Conservation (phyloP, 352 stramenopile species). For the Blastocystis sp. region DNA sequence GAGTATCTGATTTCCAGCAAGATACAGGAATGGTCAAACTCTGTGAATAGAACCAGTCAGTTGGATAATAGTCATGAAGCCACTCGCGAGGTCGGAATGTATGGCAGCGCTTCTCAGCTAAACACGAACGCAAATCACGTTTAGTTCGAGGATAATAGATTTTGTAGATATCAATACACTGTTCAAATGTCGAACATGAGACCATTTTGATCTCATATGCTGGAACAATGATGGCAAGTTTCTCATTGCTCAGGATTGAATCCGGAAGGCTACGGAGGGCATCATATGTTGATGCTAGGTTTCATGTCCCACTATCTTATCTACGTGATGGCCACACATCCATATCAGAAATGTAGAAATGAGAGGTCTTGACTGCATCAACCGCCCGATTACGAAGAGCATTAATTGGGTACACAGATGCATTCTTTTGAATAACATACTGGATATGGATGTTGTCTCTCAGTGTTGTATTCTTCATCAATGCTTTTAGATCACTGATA, state of each 20-base stretch:
- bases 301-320: background rate
- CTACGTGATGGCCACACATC: slow-evolving; percentile 46
- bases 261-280: background rate
- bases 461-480: background rate
- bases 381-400: slow-evolving; percentile 19
- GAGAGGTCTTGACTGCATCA: background rate
- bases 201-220: slow-evolving; percentile 35
- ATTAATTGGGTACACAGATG: background rate
- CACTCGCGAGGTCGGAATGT: slow-evolving; percentile 49
- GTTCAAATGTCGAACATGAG: background rate
- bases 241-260: background rate
- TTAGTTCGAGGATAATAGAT: slow-evolving; percentile 23
- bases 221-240: slow-evolving; percentile 27
- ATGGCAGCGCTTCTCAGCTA: background rate
- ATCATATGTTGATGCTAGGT: slow-evolving; percentile 9
- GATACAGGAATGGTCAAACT: background rate
- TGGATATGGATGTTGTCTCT: slow-evolving; percentile 18
- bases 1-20: slow-evolving; percentile 31
- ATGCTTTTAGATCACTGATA: background rate
- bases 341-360: slow-evolving; percentile 65
- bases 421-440: background rate
- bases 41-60: slow-evolving; percentile 16
- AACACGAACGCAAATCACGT: background rate
- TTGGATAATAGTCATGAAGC: slow-evolving; percentile 60
- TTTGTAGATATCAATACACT: slow-evolving; percentile 2